Base-by-base conservation (phyloP, 2,329 filamentous ascomycete species). In the Chaetomiaceae sp. region DNA sequence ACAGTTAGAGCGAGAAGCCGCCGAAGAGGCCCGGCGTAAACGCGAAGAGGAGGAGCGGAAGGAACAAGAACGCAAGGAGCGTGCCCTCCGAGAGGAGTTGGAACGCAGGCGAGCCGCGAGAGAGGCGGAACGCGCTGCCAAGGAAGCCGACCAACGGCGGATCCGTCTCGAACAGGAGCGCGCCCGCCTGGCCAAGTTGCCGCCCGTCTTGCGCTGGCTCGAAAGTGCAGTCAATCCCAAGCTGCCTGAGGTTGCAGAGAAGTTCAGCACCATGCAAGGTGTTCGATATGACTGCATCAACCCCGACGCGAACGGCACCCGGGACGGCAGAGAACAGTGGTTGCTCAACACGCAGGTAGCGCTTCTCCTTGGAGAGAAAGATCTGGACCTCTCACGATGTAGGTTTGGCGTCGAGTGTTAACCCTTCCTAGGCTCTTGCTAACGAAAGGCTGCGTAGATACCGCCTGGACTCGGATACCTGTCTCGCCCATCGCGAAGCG, bases 251-350 rank as follows among this genome's bases (percentile, higher is more conserved):
- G 64, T 81, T 44, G 80, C 81, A 4, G 70, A 75, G 47, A 76
- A 76, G 38, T 84, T 86, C 64, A 73, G 73, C 56, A 71, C 69
- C 42, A 78, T 84, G 56, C 75, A 80, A 59, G 82, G 82, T 14
- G 79, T 83, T 43, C 78, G 83, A 20, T 85, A 81, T 62, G 82
- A 86, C 65, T 85, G 81, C 4, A 82, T 86, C 52, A 74, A 74
- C 13, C 74, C 75, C 3, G 73, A 74, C 27, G 70, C 75, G 13
- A 79, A 76, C 5, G 76, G 77, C 7, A 78, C 76, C 10, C 60
- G 74, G 1, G 76, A 76, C 42, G 82, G 81, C n/a, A 75, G 81
- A 45, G 82, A 85, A 60, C 81, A 82, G 59, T 86, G 83, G 82
- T 67, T 86, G 51, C 74, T 86, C 45, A 86, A 85, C 61, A 81